Evolutionary conservation across 202 grass and related monocot genomes (phyloP), one percentile per base, ranked within the genome.

Genomic region (Zizania palustris): DNA sequence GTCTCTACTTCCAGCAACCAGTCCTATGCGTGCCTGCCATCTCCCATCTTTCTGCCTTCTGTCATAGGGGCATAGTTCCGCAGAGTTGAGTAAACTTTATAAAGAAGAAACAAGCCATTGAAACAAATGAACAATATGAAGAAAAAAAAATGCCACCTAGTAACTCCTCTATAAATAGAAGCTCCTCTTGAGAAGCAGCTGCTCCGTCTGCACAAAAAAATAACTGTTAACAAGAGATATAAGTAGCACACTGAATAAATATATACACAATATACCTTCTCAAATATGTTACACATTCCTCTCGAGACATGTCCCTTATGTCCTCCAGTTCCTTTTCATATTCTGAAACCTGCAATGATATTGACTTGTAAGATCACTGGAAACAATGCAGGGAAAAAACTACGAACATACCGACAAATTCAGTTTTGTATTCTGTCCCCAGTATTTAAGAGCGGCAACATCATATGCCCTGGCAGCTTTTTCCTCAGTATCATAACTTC

Each of bases 121-220:
- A 6, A 60, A 67, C n/a, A 88, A 82, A 18, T 50, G 4, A 71
- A 72, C 2, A 61, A 67, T 72, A 86, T 51, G 66, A 71, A 55
- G 66, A 71, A 55, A 68, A 66, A 10, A 63, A 69, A 34, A 88
- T 56, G 45, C 55, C 79, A 97, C 93, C 90, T 97, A 77, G 93
- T 97, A 28, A 97, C 93, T 81, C 93, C 93, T 86, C 93, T 90
- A 76, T 93, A 93, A 49, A 84, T 76, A 76, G 93, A 97, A 88
- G 90, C 90, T 34, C 93, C 93, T 87, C 93, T 93, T 60, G 93
- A 93, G 75, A 97, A 97, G 72, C 93, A 97, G 73, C 90, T 93
- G 58, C 93, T 97, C 80, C 90, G 85, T 67, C 93, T 97, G 88
- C 39, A 65, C 13, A 48, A 75, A 38, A 38, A 9, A 67, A 72